Evolutionary conservation across 805 yeast species (phyloP).

Genomic region (Metahyphopichia silvanorum): DNA sequence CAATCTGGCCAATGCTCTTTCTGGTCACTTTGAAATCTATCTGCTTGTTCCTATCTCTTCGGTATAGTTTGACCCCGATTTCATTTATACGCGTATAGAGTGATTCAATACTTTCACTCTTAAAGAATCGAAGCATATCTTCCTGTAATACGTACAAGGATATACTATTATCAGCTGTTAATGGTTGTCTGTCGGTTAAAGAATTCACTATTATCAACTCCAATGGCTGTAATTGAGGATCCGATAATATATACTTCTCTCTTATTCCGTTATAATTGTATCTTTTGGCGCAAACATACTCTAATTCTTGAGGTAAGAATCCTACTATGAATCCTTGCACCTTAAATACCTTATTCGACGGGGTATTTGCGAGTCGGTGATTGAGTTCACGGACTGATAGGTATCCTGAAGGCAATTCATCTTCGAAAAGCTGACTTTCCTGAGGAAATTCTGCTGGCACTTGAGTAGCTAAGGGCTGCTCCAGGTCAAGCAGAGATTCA

Average conservation of each 20-base stretch:
- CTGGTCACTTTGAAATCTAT: slow-evolving; percentile 7
- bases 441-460: too few relatives aligned
- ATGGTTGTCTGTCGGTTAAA: slow-evolving; percentile 10
- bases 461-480: too few relatives aligned
- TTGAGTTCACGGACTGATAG: neutral
- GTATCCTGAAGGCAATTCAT: neutral
- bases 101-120: slow-evolving; percentile 9
- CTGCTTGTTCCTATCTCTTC: neutral
- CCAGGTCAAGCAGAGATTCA: too few relatives aligned
- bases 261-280: slow-evolving; percentile 9
- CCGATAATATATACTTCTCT: slow-evolving; percentile 10
- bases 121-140: slow-evolving; percentile 11
- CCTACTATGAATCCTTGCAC: slow-evolving; percentile 20
- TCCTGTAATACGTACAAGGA: slow-evolving; percentile 10
- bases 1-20: slow-evolving; percentile 1
- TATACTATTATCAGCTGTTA: slow-evolving; percentile 10
- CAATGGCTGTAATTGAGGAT: slow-evolving; percentile 21
- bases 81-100: slow-evolving; percentile 8
- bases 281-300: slow-evolving; percentile 24
- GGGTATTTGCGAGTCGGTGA: neutral
- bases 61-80: slow-evolving; percentile 2
- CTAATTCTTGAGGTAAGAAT: slow-evolving; percentile 21
- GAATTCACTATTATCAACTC: slow-evolving; percentile 24
- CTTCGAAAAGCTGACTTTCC: too few relatives aligned
- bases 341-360: slow-evolving; percentile 11